phyloP scores from a whole-genome alignment of 768 basidiomycete species.

The Hericium coralloides region DNA sequence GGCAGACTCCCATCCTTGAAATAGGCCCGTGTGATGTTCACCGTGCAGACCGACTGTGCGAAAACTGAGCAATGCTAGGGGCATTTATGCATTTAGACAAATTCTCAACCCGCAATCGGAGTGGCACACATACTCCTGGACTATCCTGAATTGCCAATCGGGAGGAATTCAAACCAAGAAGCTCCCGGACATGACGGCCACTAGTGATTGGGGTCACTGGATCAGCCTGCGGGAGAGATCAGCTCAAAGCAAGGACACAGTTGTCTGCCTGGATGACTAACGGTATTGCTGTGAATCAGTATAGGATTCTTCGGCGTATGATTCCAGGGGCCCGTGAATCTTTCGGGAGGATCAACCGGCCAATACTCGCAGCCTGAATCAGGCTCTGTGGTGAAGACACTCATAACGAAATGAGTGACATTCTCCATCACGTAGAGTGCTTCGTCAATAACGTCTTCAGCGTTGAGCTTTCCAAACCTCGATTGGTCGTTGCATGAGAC shows the following conservation, averaged over 20 bases:
- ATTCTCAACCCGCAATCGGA: not conserved
- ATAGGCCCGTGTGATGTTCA: conserved; percentile 13
- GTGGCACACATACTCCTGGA: not conserved
- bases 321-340: conserved; percentile 16
- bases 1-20: conserved; percentile 20
- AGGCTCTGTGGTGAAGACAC: conserved; percentile 14
- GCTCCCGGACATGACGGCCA: conserved; percentile 15
- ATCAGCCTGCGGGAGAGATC: conserved; percentile 10
- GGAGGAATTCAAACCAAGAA: conserved; percentile 14
- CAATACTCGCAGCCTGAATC: conserved; percentile 13
- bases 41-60: conserved; percentile 20
- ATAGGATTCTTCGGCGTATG: conserved; percentile 9
- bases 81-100: not conserved
- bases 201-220: conserved; percentile 23
- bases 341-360: conserved; percentile 7
- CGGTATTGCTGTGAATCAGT: conserved; percentile 12
- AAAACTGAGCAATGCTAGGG: conserved; percentile 11
- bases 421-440: conserved; percentile 15
- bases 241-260: not conserved
- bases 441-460: conserved; percentile 18
- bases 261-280: conserved; percentile 6
- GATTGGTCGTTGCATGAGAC: conserved; percentile 23
- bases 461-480: conserved; percentile 13
- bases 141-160: not conserved
- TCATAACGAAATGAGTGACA: conserved; percentile 14